Percentiles rank a stretch among this genome's conserved stretches.
These are phyloP conservation scores for Phytophthora idaei DNA, from an alignment of 352 stramenopile species.

Conservation along the genomic window DNA sequence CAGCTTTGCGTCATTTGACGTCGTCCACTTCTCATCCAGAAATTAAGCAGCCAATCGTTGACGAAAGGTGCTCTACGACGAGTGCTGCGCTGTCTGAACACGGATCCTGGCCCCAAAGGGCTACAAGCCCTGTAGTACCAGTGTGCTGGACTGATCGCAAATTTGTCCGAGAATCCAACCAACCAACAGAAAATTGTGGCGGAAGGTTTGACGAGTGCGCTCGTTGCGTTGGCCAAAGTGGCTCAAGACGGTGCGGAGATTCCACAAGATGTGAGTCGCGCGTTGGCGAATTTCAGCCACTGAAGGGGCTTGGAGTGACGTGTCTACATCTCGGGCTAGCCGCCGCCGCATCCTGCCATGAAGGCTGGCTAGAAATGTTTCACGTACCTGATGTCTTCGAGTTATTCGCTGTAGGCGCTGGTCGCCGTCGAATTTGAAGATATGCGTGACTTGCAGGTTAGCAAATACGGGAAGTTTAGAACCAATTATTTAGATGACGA, in stretches of 20 bases:
- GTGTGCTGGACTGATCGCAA: constrained; percentile 93
- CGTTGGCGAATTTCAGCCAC: constrained; percentile 91
- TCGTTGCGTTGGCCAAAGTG: constrained; percentile 75
- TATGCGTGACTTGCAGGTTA: background rate
- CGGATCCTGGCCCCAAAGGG: constrained; percentile 62
- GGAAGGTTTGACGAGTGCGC: constrained; percentile 83
- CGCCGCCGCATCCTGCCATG: constrained; percentile 52
- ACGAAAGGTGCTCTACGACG: constrained; percentile 79
- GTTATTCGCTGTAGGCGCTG: constrained; percentile 49
- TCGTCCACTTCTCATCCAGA: constrained; percentile 58
- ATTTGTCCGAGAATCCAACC: constrained; percentile 91
- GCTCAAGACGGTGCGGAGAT: constrained; percentile 90
- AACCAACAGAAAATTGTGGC: constrained; percentile 94
- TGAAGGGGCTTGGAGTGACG: constrained; percentile 62
- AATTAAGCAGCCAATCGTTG: constrained; percentile 90
- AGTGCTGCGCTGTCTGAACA: constrained; percentile 87
- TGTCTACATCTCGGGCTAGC: constrained; percentile 63
- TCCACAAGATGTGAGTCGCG: constrained; percentile 92
- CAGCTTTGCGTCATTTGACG: constrained; percentile 91
- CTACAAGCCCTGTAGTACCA: constrained; percentile 92
- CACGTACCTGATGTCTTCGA: constrained; percentile 62
- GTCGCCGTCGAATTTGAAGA: constrained; percentile 14
- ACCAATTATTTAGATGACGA: background rate
- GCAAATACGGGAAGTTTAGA: background rate
- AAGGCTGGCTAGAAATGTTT: constrained; percentile 63